A percentile compares a stretch with the other conserved stretches of the same genome.
phyloP scores from a whole-genome alignment of 192 early-diverging fungal species.

The Coemansia sp. region DNA sequence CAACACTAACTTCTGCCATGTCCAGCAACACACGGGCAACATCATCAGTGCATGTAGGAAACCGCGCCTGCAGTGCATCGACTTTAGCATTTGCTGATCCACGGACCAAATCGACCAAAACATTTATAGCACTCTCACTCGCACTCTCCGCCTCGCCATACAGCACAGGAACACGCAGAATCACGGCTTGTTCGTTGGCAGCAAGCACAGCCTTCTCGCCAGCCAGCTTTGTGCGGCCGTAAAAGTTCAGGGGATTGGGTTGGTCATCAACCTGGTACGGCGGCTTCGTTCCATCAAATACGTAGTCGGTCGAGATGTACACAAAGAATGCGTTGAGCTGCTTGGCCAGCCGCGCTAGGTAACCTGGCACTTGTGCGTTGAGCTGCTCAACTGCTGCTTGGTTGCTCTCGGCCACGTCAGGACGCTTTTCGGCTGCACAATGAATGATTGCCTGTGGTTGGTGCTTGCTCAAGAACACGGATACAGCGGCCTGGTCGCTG shows the following conservation, averaged over 20 bases:
- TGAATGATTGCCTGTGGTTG: slow-evolving; percentile 70
- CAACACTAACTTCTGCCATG: slow-evolving; percentile 48
- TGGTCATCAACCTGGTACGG: slow-evolving; percentile 69
- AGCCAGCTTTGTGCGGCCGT: slow-evolving; percentile 76
- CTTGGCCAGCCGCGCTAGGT: slow-evolving; percentile 57
- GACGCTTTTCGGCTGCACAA: slow-evolving; percentile 84
- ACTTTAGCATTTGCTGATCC: slow-evolving; percentile 50
- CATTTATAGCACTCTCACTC: slow-evolving; percentile 76
- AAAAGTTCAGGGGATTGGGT: slow-evolving; percentile 80
- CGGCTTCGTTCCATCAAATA: slow-evolving; percentile 84
- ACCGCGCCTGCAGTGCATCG: slow-evolving; percentile 70
- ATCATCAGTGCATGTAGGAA: slow-evolving; percentile 80
- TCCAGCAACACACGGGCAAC: slow-evolving; percentile 68
- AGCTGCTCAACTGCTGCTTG: slow-evolving; percentile 58
- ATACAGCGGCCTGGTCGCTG: slow-evolving; percentile 54
- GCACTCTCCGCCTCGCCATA: slow-evolving; percentile 66
- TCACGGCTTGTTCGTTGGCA: slow-evolving; percentile 57
- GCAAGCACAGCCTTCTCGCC: slow-evolving; percentile 67
- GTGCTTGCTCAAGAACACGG: slow-evolving; percentile 53
- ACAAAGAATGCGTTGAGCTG: slow-evolving; percentile 59
- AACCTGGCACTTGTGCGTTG: slow-evolving; percentile 64
- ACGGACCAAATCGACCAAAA: slow-evolving; percentile 63
- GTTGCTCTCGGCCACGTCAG: slow-evolving; percentile 75
- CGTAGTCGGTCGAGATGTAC: slow-evolving; percentile 91
- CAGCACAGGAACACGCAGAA: slow-evolving; percentile 80